Evolutionary conservation across 2,329 filamentous ascomycete species (phyloP).

Genomic region (Paracoccidioides brasiliensis): DNA sequence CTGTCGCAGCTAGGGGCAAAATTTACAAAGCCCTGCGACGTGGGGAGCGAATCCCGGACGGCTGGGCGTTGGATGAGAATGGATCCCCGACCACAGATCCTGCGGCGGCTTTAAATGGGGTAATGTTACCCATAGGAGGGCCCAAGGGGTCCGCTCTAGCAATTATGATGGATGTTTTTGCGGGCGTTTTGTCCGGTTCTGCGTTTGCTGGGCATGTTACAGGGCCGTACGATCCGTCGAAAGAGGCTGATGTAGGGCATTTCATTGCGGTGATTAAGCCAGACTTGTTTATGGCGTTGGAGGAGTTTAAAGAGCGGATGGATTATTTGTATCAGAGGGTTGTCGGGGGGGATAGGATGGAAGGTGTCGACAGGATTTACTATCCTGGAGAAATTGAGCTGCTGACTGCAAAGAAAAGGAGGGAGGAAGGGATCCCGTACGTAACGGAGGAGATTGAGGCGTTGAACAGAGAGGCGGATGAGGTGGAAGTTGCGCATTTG

Average conservation of each 20-base stretch:
- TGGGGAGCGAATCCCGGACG: conserved; percentile 30
- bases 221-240: conserved; percentile 57
- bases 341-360: conserved; percentile 39
- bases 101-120: conserved; percentile 54
- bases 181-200: conserved; percentile 59
- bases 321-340: conserved; percentile 46
- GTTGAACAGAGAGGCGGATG: conserved; percentile 39
- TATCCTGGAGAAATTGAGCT: conserved; percentile 47
- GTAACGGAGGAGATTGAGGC: conserved; percentile 35
- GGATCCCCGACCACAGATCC: conserved; percentile 61
- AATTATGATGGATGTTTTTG: conserved; percentile 86
- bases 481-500: conserved; percentile 22
- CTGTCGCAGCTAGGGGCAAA: conserved; percentile 33
- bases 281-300: conserved; percentile 57
- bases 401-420: conserved; percentile 31
- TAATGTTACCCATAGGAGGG: conserved; percentile 73
- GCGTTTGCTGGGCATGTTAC: conserved; percentile 69
- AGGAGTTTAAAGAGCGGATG: conserved; percentile 53
- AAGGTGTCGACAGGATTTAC: conserved; percentile 42
- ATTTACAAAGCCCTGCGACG: conserved; percentile 33
- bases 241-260: conserved; percentile 54
- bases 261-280: conserved; percentile 60
- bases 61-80: conserved; percentile 64
- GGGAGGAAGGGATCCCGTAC: conserved; percentile 36
- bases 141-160: conserved; percentile 66